Evolutionary conservation across 2,329 filamentous ascomycete species (phyloP).

Genomic region (Domatiomyces catenatus): DNA sequence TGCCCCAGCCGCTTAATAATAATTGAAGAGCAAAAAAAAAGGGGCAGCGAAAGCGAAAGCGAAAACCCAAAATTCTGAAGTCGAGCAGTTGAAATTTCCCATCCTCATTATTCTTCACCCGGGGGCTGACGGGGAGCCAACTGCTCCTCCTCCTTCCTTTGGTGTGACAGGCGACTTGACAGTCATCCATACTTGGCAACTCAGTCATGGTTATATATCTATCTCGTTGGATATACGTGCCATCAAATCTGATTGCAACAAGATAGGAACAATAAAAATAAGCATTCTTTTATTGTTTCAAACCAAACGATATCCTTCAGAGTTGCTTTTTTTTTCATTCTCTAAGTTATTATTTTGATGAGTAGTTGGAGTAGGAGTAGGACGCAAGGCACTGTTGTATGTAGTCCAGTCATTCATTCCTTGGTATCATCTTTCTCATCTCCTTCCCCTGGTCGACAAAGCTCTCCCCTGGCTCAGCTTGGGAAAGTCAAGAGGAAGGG

Average conservation of each 20-base stretch:
- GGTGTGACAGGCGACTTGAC: constrained; percentile 1
- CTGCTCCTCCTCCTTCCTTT: not conserved
- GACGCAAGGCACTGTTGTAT: too few relatives aligned
- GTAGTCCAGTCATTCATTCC: not conserved
- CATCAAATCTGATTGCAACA: not conserved
- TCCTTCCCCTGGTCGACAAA: not conserved
- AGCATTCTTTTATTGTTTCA: not conserved
- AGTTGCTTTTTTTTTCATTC: too few relatives aligned
- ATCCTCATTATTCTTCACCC: not conserved
- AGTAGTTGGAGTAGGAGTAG: not conserved
- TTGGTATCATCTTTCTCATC: not conserved
- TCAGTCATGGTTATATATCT: not conserved
- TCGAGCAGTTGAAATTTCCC: not conserved
- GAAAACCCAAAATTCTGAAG: not conserved
- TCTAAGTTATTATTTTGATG: too few relatives aligned
- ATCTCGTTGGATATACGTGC: not conserved
- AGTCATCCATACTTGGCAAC: not conserved
- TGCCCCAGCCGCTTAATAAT: constrained; percentile 10
- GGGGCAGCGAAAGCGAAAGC: too few relatives aligned
- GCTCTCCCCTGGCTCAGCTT: constrained; percentile 28
- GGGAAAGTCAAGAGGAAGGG: constrained; percentile 69
- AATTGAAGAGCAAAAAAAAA: not conserved
- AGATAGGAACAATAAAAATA: not conserved
- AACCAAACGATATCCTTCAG: too few relatives aligned
- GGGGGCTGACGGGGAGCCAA: not conserved